Evolutionary conservation across 192 early-diverging fungal genomes (phyloP).

Genomic region (Radiomyces spectabilis): DNA sequence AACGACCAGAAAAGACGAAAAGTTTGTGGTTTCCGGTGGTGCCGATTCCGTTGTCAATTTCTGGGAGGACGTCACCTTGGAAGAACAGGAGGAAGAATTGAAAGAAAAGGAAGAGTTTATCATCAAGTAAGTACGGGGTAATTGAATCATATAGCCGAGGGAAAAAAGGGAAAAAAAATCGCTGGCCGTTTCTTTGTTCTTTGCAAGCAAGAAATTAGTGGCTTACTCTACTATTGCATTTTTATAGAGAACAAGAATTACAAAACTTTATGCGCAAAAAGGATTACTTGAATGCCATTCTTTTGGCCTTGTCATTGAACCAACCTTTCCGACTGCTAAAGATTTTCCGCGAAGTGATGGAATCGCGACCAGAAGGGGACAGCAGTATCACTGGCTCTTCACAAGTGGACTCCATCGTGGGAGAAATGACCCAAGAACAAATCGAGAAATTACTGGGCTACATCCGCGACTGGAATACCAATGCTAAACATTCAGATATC

Average conservation of each 20-base stretch:
- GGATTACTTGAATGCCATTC: slow-evolving; percentile 90
- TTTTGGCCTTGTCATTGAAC: slow-evolving; percentile 80
- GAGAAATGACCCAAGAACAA: slow-evolving; percentile 54
- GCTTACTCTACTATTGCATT: slow-evolving; percentile 4
- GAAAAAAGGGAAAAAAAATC: neutral
- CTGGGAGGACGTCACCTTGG: slow-evolving; percentile 88
- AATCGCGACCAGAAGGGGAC: slow-evolving; percentile 41
- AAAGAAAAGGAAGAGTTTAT: slow-evolving; percentile 65
- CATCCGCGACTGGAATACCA: slow-evolving; percentile 94
- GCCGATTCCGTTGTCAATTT: slow-evolving; percentile 86
- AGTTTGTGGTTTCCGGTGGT: slow-evolving; percentile 76
- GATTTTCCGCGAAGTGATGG: slow-evolving; percentile 58
- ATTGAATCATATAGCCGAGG: neutral
- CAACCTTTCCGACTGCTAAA: slow-evolving; percentile 80
- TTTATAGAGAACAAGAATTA: slow-evolving; percentile 79
- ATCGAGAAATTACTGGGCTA: slow-evolving; percentile 75
- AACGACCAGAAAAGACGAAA: slow-evolving; percentile 63
- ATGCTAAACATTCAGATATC: slow-evolving; percentile 65
- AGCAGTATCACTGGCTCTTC: slow-evolving; percentile 50
- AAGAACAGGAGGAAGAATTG: slow-evolving; percentile 72
- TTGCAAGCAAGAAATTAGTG: no score
- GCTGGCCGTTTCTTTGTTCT: no score
- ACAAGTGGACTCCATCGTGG: slow-evolving; percentile 65
- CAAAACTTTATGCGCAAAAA: slow-evolving; percentile 77
- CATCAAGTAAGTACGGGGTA: slow-evolving; percentile 46